Conservation (phyloP, 306 rosid genomes). For the Pyrus communis region DNA sequence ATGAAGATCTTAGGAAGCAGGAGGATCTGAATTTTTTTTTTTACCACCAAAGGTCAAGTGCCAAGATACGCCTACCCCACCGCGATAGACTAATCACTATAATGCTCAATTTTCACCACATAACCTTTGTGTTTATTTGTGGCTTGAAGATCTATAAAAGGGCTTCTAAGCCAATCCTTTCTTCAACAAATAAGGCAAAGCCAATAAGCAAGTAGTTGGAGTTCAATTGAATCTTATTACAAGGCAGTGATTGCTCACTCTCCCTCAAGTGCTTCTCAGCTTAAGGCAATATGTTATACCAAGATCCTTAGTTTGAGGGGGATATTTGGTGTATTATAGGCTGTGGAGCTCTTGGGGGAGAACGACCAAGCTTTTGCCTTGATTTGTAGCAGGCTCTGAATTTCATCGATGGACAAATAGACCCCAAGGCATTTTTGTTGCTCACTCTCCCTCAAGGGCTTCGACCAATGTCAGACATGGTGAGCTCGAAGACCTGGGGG, state of each 20-base stretch:
- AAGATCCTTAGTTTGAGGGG: background rate
- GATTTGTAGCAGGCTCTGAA: background rate
- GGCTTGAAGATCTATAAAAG: slow-evolving; percentile 16
- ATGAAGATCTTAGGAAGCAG: background rate
- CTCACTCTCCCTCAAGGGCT: slow-evolving; percentile 20
- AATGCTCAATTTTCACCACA: background rate
- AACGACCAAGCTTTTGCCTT: slow-evolving; percentile 1
- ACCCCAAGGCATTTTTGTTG: background rate
- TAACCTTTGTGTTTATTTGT: background rate
- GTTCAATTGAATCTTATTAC: background rate
- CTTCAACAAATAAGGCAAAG: slow-evolving; percentile 7
- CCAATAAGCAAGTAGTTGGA: background rate
- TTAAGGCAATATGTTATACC: background rate
- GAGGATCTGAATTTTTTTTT: background rate
- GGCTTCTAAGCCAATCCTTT: slow-evolving; percentile 16
- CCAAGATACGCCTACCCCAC: slow-evolving; percentile 15
- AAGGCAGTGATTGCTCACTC: slow-evolving; percentile 6
- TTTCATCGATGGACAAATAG: background rate
- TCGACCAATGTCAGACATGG: background rate
- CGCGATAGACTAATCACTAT: background rate
- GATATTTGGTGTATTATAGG: background rate
- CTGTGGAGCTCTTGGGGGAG: background rate
- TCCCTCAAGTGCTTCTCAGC: background rate
- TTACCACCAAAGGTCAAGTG: slow-evolving; percentile 8
- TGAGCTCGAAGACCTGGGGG: background rate